Evolutionary conservation across 257 asterid species (phyloP), one percentile per base, ranked within the genome.

Genomic region (Salvia hispanica): DNA sequence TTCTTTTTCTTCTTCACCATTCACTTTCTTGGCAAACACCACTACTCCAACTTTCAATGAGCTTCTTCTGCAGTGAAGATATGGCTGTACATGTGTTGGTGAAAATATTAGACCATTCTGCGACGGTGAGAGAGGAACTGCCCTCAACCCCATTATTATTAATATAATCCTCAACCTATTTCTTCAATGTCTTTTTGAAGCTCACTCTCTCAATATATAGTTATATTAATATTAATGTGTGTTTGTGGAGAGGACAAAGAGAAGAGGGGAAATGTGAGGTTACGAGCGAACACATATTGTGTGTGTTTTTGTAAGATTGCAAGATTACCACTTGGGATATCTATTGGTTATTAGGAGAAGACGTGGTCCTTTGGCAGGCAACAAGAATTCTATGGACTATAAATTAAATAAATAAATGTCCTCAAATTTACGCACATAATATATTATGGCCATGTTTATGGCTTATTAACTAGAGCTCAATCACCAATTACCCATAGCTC

Each of bases 81-180:
- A 13, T 12, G 58, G 66, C 3, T 70, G 73, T 18, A 80, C 37
- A 7, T 4, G 7, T 2, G 39, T 34, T 48, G 81, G 58, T 14
- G 59, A 50, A 28, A 76, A 55, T 8, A 70, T 44, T 50, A 77
- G 48, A 7, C 85, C 89, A 70, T 59, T 80, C 65, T 83, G 95
- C 47, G 89, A 69, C 57, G 90, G 76, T 43, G 95, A 67, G 7
- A 84, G 50, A 5, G 81, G 82, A 69, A 84, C 77, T 57, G 88
- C 88, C 58, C 84, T 82, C 1, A 80, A 18, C 37, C 85, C 95
- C 95, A 87, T 85, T 0, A n/a, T n/a, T n/a, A n/a, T 72, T 59
- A 16, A 0, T 39, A 39, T 39, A 39, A 39, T 39, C 2, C 1
- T 5, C 5, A 10, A 51, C 42, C n/a, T 3, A 15, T 15, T 21